Conservation (phyloP, 495 filamentous ascomycete genomes). For the Mycothermus thermophilus region DNA sequence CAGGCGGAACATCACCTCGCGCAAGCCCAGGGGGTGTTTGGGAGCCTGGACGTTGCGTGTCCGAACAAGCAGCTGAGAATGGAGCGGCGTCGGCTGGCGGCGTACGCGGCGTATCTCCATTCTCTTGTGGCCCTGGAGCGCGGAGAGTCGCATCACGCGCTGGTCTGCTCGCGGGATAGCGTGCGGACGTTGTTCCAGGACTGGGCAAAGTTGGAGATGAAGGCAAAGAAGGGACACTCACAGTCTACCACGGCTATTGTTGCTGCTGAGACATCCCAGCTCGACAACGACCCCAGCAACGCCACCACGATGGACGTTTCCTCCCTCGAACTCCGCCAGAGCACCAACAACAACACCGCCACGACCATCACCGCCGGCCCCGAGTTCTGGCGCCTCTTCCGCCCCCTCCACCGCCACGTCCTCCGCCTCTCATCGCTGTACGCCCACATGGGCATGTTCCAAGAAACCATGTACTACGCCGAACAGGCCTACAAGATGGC, state of each 20-base stretch:
- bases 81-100: conserved; percentile 29
- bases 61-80: conserved; percentile 12
- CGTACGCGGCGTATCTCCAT: conserved; percentile 42
- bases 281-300: conserved; percentile 15
- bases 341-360: background rate
- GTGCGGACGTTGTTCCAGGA: conserved; percentile 53
- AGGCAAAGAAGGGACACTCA: no score
- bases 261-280: conserved; percentile 7
- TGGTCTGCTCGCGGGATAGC: conserved; percentile 51
- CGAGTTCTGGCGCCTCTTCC: conserved; percentile 68
- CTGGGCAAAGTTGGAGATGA: conserved; percentile 51
- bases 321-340: conserved; percentile 7
- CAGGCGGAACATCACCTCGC: conserved; percentile 37
- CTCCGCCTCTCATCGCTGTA: conserved; percentile 61
- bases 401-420: conserved; percentile 53
- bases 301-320: conserved; percentile 6
- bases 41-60: conserved; percentile 6
- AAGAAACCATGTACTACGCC: conserved; percentile 80
- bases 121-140: conserved; percentile 51
- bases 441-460: conserved; percentile 69
- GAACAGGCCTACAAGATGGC: conserved; percentile 75
- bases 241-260: no score
- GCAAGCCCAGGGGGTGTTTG: conserved; percentile 21
- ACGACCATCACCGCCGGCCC: conserved; percentile 32
- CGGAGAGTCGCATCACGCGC: conserved; percentile 48